Evolutionary conservation across 371 early-diverging fungal genomes (phyloP), one percentile per base, ranked within the genome.

Genomic region (Zychaea mexicana): DNA sequence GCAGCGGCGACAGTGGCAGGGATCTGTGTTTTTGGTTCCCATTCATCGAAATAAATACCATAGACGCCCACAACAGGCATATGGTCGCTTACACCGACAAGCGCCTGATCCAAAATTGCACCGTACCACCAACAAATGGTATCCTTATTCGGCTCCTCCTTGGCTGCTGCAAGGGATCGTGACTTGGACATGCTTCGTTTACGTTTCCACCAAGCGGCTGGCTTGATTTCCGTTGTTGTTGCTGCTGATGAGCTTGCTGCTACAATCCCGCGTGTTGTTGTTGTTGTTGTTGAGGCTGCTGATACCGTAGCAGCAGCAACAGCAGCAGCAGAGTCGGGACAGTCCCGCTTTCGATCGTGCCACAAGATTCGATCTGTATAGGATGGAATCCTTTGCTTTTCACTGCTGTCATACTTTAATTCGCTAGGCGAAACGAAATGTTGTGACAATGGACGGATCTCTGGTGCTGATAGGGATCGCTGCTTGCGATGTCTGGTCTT

Each of bases 321-420:
- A 32, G 56, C 28, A n/a, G 28, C 46, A 19, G 36, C 47, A 38
- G 26, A 10, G 21, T 26, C 17, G 32, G 32, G 24, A 17, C 49
- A 22, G n/a, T 63, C 28, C 42, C 24, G 57, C 52, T 47, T 46
- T 21, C 71, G 73, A 22, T 82, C 78, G 56, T 82, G 76, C 82
- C 79, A 93, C 57, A 96, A 71, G 49, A 96, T 94, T 7, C 97
- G 86, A 66, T 96, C 97, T 0, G 94, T 94, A 93, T 95, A 96
- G 7, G 92, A 88, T 1, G 97, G 97, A 0, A 94, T 87, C 6
- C 97, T 87, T 67, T 86, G 84, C 73, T 96, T 96, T 22, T 86
- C 82, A 49, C 90, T 88, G 9, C 91, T 84, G 62, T 94, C 93
- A 64, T 93, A 93, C 1, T 62, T 67, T 2, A 79, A 59, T 6